Percentiles rank a stretch among this genome's conserved stretches.
Evolutionary conservation across 2,329 filamentous ascomycete species (phyloP).

Genomic region (Pyrenophora tritici-repentis): DNA sequence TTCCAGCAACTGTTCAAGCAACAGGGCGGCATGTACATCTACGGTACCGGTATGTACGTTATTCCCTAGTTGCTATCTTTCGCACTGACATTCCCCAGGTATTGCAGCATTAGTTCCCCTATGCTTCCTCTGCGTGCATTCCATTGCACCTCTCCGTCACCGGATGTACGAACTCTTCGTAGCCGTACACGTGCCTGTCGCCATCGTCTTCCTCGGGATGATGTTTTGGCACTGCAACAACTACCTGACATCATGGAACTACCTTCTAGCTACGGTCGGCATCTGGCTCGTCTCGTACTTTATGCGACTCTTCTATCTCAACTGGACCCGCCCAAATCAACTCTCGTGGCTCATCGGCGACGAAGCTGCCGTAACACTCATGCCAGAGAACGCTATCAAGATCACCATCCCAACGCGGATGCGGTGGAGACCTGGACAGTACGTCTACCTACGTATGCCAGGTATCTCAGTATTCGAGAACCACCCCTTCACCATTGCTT

Average conservation of each 20-base stretch:
- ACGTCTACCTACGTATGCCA: constrained; percentile 92
- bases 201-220: constrained; percentile 78
- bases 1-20: constrained; percentile 72
- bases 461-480: constrained; percentile 89
- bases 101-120: constrained; percentile 78
- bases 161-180: constrained; percentile 87
- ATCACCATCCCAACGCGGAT: constrained; percentile 92
- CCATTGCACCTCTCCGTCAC: constrained; percentile 76
- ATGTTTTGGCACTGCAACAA: constrained; percentile 98
- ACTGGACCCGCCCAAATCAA: constrained; percentile 83
- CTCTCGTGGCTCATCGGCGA: constrained; percentile 86
- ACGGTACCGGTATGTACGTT: constrained; percentile 70
- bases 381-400: constrained; percentile 94
- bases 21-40: constrained; percentile 70
- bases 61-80: neutral
- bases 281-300: constrained; percentile 80
- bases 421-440: constrained; percentile 91
- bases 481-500: constrained; percentile 94
- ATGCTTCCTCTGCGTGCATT: constrained; percentile 81
- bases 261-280: constrained; percentile 78
- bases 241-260: constrained; percentile 86
- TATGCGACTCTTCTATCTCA: constrained; percentile 79
- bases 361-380: constrained; percentile 84
- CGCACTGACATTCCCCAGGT: constrained; percentile 35
- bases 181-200: constrained; percentile 78